These are phyloP conservation scores for Citrus mangshanensis DNA, from an alignment of 345 rosid genomes.

Conservation along the genomic window DNA sequence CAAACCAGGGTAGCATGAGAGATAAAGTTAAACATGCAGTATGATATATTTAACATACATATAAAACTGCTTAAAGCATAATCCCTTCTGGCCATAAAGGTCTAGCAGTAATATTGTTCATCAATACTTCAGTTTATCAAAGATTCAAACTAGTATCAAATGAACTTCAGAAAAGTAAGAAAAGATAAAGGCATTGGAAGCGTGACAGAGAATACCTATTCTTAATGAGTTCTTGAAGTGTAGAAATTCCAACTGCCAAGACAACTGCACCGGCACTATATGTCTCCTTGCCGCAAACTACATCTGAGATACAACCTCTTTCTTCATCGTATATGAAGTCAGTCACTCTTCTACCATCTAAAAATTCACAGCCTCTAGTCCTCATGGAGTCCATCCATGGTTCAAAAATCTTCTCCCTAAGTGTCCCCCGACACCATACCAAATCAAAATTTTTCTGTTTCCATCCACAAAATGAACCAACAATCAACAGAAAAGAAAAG, in stretches of 20 bases:
- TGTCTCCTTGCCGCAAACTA: conserved; percentile 41
- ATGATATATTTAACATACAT: not conserved
- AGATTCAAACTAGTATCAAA: not conserved
- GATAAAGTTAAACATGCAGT: not conserved
- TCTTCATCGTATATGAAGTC: conserved; percentile 36
- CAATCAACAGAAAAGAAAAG: not conserved
- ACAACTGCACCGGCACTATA: conserved; percentile 48
- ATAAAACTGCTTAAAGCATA: not conserved
- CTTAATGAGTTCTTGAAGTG: conserved; percentile 46
- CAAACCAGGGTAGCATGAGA: conserved; percentile 12
- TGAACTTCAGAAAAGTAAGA: not conserved
- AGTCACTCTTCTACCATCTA: conserved; percentile 32
- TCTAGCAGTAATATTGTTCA: not conserved
- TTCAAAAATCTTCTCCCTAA: conserved; percentile 40
- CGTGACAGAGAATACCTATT: conserved; percentile 35
- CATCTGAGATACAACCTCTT: conserved; percentile 42
- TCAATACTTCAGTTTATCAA: not conserved
- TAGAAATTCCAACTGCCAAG: conserved; percentile 49
- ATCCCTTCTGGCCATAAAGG: not conserved
- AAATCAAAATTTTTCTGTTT: conserved; percentile 49
- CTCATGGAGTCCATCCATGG: conserved; percentile 49
- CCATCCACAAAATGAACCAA: conserved; percentile 3
- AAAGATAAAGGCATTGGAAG: not conserved
- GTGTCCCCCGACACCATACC: conserved; percentile 45
- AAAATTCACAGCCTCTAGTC: conserved; percentile 41